Base-by-base conservation (phyloP, 805 yeast genomes). In the Starmerella floricola region DNA sequence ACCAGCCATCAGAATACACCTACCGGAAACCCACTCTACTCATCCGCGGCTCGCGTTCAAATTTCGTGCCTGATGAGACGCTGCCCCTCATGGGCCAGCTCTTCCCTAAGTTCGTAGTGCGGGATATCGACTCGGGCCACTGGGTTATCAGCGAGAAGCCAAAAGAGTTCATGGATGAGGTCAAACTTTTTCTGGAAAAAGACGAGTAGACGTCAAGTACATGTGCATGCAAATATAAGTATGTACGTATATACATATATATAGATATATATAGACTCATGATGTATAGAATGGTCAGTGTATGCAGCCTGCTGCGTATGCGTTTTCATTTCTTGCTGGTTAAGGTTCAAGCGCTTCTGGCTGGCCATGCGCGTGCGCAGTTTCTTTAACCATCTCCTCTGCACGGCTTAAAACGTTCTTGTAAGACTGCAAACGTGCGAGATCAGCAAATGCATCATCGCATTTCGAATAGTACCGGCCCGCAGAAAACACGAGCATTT, bases 101-200 rank as follows among this genome's bases (percentile, higher is more conserved):
- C 55, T 88, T 85, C 62, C 96, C 96, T 0, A 65, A 67, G 20
- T 85, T 85, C 55, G 81, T 75, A 46, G 62, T 82, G 12, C 66
- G 72, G 34, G 94, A 81, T 55, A 65, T 91, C 19, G 78, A 83
- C 16, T 74, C 87, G 0, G 95, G 95, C 2, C 98, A 88, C 60
- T 88, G 96, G 95, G 73, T 87, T 13, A 84, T 84, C 50, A 74
- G 84, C 31, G 96, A 88, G 56, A 79, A 79, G 51, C 95, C 97
- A 1, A 53, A 65, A 6, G 93, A 79, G 55, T 85, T 88, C 49
- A 65, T 83, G 19, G 73, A 68, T 3, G 62, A 64, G 6, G 74
- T 82, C 13, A 68, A 66, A 23, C 79, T 78, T 23, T 87, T 76
- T 62, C 67, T 84, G 5, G 75, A 73, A n/a, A 51, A 8, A 41